Conservation (phyloP, 495 filamentous ascomycete genomes). For the Cryomyces antarcticus region DNA sequence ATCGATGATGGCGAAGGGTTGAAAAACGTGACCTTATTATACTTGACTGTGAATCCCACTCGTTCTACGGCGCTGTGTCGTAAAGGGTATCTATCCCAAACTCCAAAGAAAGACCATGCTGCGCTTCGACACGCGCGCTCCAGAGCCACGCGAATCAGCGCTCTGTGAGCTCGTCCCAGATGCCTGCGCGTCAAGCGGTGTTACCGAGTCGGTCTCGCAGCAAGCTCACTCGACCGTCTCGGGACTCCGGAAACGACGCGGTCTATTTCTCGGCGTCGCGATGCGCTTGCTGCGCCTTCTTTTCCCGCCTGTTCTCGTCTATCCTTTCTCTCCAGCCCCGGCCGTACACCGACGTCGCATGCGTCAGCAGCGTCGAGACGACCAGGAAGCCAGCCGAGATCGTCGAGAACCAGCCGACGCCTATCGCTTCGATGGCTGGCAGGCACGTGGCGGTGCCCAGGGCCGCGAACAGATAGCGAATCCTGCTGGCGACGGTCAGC, state of each 20-base stretch:
- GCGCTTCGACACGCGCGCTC: no score
- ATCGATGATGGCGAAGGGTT: no score
- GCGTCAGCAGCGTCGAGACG: slow-evolving; percentile 14
- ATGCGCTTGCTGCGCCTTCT: slow-evolving; percentile 17
- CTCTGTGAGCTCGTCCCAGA: no score
- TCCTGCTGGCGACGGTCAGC: not conserved
- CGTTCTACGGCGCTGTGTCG: no score
- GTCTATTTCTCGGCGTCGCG: not conserved
- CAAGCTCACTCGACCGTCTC: no score
- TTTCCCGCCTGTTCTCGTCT: slow-evolving; percentile 33
- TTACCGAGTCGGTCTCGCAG: no score
- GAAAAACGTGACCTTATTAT: no score
- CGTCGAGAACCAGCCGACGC: slow-evolving; percentile 35
- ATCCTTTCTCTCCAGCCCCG: slow-evolving; percentile 28
- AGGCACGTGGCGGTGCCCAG: slow-evolving; percentile 28
- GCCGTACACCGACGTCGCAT: slow-evolving; percentile 2
- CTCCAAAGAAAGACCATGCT: no score
- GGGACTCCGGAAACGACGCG: not conserved
- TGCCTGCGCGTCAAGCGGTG: no score
- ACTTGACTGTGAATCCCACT: no score
- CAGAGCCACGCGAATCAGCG: no score
- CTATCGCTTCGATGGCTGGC: slow-evolving; percentile 32
- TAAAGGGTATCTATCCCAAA: no score
- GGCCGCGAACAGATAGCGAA: slow-evolving; percentile 48
- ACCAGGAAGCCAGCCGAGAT: slow-evolving; percentile 31